These are phyloP conservation scores for Westerdykella ornata DNA, from an alignment of 2,329 filamentous ascomycete species.

Conservation along the genomic window DNA sequence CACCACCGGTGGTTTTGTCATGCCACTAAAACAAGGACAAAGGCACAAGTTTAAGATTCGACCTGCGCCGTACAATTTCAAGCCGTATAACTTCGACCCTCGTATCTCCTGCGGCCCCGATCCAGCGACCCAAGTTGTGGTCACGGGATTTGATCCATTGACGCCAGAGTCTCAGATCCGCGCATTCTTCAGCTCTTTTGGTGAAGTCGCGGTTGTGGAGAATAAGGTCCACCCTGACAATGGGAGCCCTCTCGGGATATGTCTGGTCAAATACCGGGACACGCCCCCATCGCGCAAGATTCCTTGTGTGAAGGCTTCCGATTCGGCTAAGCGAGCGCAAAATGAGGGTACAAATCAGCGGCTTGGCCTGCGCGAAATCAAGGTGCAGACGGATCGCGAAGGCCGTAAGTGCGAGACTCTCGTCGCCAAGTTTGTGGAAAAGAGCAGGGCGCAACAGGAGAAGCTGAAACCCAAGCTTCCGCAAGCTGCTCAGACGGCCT, in stretches of 20 bases:
- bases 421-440: constrained; percentile 66
- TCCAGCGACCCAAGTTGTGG: constrained; percentile 82
- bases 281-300: constrained; percentile 47
- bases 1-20: constrained; percentile 42
- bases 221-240: constrained; percentile 95
- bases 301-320: constrained; percentile 59
- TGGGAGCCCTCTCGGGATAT: constrained; percentile 89
- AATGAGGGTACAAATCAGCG: constrained; percentile 69
- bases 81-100: constrained; percentile 73
- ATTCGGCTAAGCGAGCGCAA: constrained; percentile 75
- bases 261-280: constrained; percentile 83
- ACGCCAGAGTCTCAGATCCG: constrained; percentile 71
- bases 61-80: constrained; percentile 69
- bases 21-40: constrained; percentile 15
- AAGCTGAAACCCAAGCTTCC: constrained; percentile 33
- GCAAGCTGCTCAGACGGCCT: constrained; percentile 23
- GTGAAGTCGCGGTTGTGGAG: constrained; percentile 81
- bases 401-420: constrained; percentile 73
- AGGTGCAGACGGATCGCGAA: constrained; percentile 83
- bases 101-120: constrained; percentile 81
- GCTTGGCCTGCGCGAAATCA: constrained; percentile 69
- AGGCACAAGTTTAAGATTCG: constrained; percentile 59
- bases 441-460: constrained; percentile 57
- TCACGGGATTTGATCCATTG: constrained; percentile 93
- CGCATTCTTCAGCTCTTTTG: constrained; percentile 70